Percentiles rank a stretch among this genome's conserved stretches.
Evolutionary conservation across 139 green algal genomes (phyloP).

Genomic region (Zygnema cylindricum): DNA sequence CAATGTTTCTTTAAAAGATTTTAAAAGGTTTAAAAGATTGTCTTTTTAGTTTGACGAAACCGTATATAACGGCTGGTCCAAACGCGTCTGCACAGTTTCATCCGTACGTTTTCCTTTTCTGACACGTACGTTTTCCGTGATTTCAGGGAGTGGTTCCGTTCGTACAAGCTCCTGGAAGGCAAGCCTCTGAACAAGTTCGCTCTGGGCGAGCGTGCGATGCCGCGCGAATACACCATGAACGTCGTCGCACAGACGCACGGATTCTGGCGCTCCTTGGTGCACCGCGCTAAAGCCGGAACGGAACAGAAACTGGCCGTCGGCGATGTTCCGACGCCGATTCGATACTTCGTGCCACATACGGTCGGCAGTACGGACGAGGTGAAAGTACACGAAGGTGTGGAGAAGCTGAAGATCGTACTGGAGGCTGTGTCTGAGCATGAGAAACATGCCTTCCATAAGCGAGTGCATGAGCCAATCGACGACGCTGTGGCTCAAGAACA

Average conservation of each 20-base stretch:
- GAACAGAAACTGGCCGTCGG: slow-evolving; percentile 2
- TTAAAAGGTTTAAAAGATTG: too few species aligned
- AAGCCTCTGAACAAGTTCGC: slow-evolving; percentile 94
- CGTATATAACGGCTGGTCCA: too few species aligned
- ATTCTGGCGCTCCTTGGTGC: slow-evolving; percentile 60
- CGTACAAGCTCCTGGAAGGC: slow-evolving; percentile 98
- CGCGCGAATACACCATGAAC: slow-evolving; percentile 23
- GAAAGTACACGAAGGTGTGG: neutral
- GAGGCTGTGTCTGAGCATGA: neutral
- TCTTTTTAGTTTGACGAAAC: too few species aligned
- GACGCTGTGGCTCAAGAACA: neutral
- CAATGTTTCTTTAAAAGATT: too few species aligned
- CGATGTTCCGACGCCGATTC: slow-evolving; percentile 3
- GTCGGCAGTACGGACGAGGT: neutral
- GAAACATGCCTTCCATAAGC: neutral
- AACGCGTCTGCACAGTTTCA: too few species aligned
- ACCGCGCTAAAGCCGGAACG: slow-evolving; percentile 18
- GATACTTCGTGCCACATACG: neutral
- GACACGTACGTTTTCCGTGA: too few species aligned
- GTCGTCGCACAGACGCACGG: slow-evolving; percentile 34
- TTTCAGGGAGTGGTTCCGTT: slow-evolving; percentile 92
- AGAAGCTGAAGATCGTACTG: neutral
- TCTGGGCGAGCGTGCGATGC: slow-evolving; percentile 76
- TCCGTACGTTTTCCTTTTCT: too few species aligned
- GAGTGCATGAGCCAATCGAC: neutral